Evolutionary conservation across 768 basidiomycete species (phyloP).

Genomic region (Leccinellum rugosiceps): DNA sequence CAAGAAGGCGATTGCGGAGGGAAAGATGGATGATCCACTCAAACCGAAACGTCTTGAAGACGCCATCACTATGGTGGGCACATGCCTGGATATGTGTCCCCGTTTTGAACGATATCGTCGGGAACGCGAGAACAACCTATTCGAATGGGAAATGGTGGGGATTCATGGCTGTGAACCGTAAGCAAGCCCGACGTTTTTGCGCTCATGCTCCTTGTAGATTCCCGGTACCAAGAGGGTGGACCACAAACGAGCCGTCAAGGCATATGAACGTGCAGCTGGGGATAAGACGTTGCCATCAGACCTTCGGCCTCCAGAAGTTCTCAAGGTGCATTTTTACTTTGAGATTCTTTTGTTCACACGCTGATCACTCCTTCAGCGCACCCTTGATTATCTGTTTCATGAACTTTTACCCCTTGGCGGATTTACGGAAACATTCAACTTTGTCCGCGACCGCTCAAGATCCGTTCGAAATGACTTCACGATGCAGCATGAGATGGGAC

Average conservation of each 20-base stretch:
- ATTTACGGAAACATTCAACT: constrained; percentile 69
- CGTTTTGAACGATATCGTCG: constrained; percentile 89
- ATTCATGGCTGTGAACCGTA: not conserved
- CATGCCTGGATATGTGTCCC: constrained; percentile 93
- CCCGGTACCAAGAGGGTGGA: constrained; percentile 84
- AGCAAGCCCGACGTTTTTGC: constrained; percentile 3
- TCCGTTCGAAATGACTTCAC: constrained; percentile 92
- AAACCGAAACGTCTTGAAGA: constrained; percentile 80
- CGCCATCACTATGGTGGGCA: constrained; percentile 90
- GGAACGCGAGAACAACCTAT: constrained; percentile 85
- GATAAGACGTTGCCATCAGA: constrained; percentile 92
- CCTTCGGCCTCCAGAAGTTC: constrained; percentile 79
- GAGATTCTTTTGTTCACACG: not conserved
- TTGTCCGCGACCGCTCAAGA: constrained; percentile 90
- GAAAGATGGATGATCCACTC: constrained; percentile 84
- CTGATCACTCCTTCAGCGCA: constrained; percentile 46
- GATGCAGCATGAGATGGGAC: constrained; percentile 80
- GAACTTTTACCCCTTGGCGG: constrained; percentile 69
- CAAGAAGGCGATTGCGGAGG: constrained; percentile 72
- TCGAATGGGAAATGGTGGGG: constrained; percentile 80
- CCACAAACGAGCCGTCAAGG: constrained; percentile 86
- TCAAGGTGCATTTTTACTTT: constrained; percentile 51
- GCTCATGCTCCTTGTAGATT: constrained; percentile 51
- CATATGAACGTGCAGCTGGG: constrained; percentile 92
- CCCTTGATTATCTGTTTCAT: constrained; percentile 91